Conservation (phyloP, 306 rosid species). For the Rubus parviflorus region DNA sequence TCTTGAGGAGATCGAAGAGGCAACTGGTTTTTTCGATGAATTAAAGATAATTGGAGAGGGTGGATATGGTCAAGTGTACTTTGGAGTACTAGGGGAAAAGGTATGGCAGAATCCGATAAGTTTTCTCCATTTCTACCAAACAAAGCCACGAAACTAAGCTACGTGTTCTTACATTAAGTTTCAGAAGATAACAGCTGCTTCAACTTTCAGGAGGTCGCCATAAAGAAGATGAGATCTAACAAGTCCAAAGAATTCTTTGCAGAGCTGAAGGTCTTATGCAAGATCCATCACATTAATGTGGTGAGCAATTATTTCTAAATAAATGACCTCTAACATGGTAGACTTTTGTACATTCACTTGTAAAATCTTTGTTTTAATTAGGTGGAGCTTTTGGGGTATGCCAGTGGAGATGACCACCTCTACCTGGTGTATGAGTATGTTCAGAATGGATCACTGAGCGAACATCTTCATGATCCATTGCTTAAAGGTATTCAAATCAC, state of each 20-base stretch:
- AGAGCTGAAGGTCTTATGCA: constrained; percentile 75
- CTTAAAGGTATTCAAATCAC: constrained; percentile 53
- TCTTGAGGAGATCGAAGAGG: constrained; percentile 67
- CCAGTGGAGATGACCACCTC: constrained; percentile 86
- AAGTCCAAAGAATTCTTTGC: constrained; percentile 82
- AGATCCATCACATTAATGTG: constrained; percentile 58
- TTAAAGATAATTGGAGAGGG: constrained; percentile 69
- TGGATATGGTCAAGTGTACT: constrained; percentile 75
- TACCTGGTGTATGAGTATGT: constrained; percentile 79
- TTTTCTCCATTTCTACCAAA: background rate
- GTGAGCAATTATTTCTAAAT: constrained; percentile 36
- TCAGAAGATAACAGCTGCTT: constrained; percentile 23
- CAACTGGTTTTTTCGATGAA: constrained; percentile 61
- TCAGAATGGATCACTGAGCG: constrained; percentile 71
- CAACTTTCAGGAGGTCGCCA: constrained; percentile 72
- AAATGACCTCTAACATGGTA: constrained; percentile 5
- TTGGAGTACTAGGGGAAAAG: constrained; percentile 59
- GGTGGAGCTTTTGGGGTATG: constrained; percentile 84
- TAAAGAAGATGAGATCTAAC: constrained; percentile 79
- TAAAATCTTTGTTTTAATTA: constrained; percentile 31
- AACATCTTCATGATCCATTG: constrained; percentile 76
- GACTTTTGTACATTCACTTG: constrained; percentile 1
- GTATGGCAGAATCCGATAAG: constrained; percentile 36
- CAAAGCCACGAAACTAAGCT: background rate
- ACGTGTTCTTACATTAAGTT: background rate